Evolutionary conservation across 2,329 filamentous ascomycete species (phyloP).

Genomic region (Ceratocystis lukuohia): DNA sequence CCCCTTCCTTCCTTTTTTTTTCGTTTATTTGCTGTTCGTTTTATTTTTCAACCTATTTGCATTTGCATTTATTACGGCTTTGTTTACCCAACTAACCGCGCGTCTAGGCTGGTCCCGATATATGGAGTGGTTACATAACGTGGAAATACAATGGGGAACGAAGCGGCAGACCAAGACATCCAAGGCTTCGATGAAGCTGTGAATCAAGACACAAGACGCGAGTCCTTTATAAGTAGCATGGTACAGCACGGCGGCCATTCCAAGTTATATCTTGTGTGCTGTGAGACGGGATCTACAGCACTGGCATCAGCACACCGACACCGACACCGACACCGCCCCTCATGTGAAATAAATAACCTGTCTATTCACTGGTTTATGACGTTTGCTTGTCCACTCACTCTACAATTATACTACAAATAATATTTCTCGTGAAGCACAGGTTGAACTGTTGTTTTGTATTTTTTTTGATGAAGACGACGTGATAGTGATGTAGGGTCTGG

Average conservation of each 20-base stretch:
- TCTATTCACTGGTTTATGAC: neutral
- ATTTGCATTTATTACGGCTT: neutral
- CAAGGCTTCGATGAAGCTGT: slow-evolving; percentile 31
- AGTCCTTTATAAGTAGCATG: neutral
- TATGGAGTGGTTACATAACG: slow-evolving; percentile 84
- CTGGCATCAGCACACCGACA: neutral
- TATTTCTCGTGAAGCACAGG: neutral
- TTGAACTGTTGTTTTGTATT: neutral
- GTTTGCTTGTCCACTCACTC: neutral
- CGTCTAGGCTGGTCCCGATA: slow-evolving; percentile 68
- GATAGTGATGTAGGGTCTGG: neutral
- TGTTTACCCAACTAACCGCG: neutral
- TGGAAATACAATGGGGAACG: slow-evolving; percentile 56
- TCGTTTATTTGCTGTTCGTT: neutral
- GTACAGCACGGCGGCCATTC: neutral
- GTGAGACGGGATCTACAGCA: slow-evolving; percentile 10
- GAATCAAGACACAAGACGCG: neutral
- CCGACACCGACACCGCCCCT: neutral
- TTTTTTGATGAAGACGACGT: neutral
- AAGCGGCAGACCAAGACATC: slow-evolving; percentile 49
- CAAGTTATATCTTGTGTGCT: neutral
- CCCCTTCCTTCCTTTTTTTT: too few species aligned
- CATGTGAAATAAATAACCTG: neutral
- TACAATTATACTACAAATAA: neutral
- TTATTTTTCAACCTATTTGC: neutral